Percentiles rank a stretch among this genome's conserved stretches.
Evolutionary conservation across 2,329 filamentous ascomycete genomes (phyloP).

Genomic region (Paraphaeosphaeria sporulosa): DNA sequence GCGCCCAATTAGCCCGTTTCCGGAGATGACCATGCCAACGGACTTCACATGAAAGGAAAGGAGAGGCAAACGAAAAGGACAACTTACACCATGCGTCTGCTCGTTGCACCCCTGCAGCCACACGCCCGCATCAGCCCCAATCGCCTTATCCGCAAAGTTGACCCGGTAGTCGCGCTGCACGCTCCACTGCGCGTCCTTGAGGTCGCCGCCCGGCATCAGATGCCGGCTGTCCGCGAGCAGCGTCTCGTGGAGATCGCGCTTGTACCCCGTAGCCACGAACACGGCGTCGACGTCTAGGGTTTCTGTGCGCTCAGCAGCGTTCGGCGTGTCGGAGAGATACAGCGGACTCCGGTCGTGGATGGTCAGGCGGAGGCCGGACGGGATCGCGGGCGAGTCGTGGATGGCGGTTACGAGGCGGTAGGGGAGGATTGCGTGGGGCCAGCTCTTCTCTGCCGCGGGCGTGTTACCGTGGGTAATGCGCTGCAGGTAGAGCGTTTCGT

Average conservation of each 20-base stretch:
- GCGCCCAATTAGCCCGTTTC: conserved; percentile 25
- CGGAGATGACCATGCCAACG: conserved; percentile 13
- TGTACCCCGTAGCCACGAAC: conserved; percentile 88
- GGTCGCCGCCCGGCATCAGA: conserved; percentile 66
- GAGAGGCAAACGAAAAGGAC: not conserved
- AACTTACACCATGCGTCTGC: conserved; percentile 85
- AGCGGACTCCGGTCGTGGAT: conserved; percentile 60
- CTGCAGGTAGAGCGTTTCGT: conserved; percentile 87
- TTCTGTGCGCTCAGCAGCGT: conserved; percentile 61
- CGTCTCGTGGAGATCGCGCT: conserved; percentile 76
- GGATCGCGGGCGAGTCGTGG: conserved; percentile 54
- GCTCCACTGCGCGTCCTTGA: conserved; percentile 61
- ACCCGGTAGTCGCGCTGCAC: conserved; percentile 83
- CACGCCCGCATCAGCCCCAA: conserved; percentile 77
- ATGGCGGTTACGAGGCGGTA: conserved; percentile 71
- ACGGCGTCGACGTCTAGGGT: conserved; percentile 78
- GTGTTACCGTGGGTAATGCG: conserved; percentile 69
- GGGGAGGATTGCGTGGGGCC: conserved; percentile 82
- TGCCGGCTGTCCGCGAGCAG: conserved; percentile 72
- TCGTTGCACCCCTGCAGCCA: conserved; percentile 97
- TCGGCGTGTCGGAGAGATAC: conserved; percentile 38
- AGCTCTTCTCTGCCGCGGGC: conserved; percentile 68
- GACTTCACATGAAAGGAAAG: not conserved
- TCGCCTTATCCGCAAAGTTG: conserved; percentile 70
- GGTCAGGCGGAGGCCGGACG: conserved; percentile 49